phyloP scores from a whole-genome alignment of 257 asterid genomes.

The Solanum rostratum region DNA sequence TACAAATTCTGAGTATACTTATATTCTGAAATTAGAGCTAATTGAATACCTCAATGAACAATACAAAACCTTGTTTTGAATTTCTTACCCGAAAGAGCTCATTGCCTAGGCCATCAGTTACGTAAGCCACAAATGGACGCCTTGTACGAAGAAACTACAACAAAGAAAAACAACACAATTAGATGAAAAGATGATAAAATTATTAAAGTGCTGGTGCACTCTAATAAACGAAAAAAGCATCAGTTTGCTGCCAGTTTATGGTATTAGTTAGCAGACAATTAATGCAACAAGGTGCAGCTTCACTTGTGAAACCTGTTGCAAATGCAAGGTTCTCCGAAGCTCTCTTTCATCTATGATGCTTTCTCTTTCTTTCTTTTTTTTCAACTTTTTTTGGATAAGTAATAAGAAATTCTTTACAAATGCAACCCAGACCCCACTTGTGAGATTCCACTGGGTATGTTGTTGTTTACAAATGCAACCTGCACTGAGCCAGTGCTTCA shows the following conservation, averaged over 20 bases:
- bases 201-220: not conserved
- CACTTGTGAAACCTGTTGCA: not conserved
- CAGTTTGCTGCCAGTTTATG: not conserved
- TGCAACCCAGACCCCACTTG: too few relatives aligned
- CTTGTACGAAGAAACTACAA: constrained; percentile 73
- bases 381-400: not conserved
- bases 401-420: not conserved
- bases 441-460: too few relatives aligned
- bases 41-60: not conserved
- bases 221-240: not conserved
- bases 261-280: not conserved
- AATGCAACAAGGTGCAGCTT: not conserved
- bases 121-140: constrained; percentile 76
- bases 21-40: not conserved
- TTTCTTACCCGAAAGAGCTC: constrained; percentile 74
- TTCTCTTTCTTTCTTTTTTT: not conserved
- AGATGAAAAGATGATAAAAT: not conserved
- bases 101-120: constrained; percentile 69
- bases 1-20: not conserved
- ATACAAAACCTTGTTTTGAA: not conserved
- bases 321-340: not conserved
- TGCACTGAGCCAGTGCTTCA: not conserved
- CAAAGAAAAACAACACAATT: constrained; percentile 5
- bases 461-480: not conserved
- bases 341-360: not conserved